Percentiles rank a stretch among this genome's conserved stretches.
Evolutionary conservation across 768 basidiomycete genomes (phyloP).

Genomic region (Phylloporus arenicola): DNA sequence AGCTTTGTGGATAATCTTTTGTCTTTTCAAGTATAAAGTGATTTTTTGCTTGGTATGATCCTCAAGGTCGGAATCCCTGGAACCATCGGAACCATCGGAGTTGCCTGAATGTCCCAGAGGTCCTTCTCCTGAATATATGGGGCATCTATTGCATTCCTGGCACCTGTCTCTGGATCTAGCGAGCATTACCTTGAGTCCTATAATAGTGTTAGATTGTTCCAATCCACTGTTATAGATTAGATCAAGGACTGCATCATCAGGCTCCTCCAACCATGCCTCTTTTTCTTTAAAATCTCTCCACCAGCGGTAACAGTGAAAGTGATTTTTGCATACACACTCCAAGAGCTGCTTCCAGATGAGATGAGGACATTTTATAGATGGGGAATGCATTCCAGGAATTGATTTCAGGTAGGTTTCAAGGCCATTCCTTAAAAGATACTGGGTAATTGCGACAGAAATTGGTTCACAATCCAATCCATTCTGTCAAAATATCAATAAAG

Average conservation of each 20-base stretch:
- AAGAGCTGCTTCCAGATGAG: background rate
- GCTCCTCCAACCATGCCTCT: constrained; percentile 2
- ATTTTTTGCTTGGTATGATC: background rate
- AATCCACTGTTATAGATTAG: background rate
- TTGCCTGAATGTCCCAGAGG: background rate
- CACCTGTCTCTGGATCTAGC: constrained; percentile 5
- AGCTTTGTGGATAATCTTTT: background rate
- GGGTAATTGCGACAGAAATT: background rate
- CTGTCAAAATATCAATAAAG: background rate
- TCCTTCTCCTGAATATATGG: too few species aligned
- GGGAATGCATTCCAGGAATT: background rate
- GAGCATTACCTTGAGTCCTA: background rate
- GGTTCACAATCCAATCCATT: constrained; percentile 8
- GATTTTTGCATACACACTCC: background rate
- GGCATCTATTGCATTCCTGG: background rate
- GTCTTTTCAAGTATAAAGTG: background rate
- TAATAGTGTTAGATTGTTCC: background rate
- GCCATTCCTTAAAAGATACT: background rate
- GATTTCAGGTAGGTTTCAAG: background rate
- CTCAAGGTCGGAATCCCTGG: background rate
- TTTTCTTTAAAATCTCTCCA: background rate
- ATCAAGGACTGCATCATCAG: background rate
- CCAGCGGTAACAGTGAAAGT: background rate
- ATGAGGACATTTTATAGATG: background rate
- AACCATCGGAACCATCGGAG: background rate